phyloP scores from a whole-genome alignment of 305 asterid species.

The Fraxinus baroniana region DNA sequence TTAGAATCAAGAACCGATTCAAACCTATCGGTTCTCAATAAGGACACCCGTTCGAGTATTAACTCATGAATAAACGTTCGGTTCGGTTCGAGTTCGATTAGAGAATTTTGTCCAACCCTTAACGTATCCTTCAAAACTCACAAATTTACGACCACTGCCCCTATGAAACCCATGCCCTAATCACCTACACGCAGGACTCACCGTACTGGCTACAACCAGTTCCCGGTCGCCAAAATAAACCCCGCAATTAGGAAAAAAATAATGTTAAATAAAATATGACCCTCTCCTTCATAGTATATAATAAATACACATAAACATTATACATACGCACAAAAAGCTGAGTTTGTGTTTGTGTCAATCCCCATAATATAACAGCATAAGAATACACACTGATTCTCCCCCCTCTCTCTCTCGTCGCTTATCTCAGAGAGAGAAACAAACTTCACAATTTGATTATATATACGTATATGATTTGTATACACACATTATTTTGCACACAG shows the following conservation, averaged over 20 bases:
- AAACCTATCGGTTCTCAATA: too few relatives aligned
- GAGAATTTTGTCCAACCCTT: too few relatives aligned
- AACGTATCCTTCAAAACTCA: neutral
- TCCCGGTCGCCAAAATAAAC: constrained; percentile 18
- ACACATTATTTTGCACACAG: constrained; percentile 29
- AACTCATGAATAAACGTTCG: too few relatives aligned
- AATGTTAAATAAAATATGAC: neutral
- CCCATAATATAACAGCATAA: neutral
- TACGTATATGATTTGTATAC: constrained; percentile 19
- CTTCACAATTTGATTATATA: constrained; percentile 22
- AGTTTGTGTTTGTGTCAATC: constrained; percentile 3
- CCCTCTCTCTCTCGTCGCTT: constrained; percentile 14
- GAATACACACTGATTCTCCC: constrained; percentile 16
- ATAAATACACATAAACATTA: neutral
- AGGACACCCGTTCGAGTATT: too few relatives aligned
- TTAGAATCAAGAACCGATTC: too few relatives aligned
- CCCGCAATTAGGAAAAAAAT: neutral
- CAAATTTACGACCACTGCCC: neutral
- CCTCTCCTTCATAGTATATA: neutral
- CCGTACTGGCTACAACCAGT: constrained; percentile 13
- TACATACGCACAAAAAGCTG: neutral
- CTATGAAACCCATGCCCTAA: neutral
- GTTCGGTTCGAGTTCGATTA: too few relatives aligned
- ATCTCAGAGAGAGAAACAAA: neutral
- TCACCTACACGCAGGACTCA: constrained; percentile 22